Evolutionary conservation across 805 yeast species (phyloP), one percentile per base, ranked within the genome.

Genomic region (Cyberlindnera mycetangii): DNA sequence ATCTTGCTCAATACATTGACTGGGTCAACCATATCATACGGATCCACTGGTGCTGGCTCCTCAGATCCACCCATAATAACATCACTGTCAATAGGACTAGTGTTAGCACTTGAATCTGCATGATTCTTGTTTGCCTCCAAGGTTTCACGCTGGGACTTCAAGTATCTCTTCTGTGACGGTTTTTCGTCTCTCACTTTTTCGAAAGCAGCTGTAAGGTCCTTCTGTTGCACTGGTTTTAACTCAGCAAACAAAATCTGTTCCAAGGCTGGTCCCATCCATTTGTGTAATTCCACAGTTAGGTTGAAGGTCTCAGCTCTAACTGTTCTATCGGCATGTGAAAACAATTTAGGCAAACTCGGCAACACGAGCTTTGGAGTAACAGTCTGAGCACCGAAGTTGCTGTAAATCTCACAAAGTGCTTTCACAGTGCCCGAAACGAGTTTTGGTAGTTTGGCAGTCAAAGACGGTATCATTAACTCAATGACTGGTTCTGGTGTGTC

Each of bases 171-270:
- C 53, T 84, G 92, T 3, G 60, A 66, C 1, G 80, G 79, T 2
- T 58, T 55, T 15, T 60, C 66, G 35, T 57, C 67, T 40, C 66
- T 65, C 8, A 74, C 73, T 31, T 71, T 74, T 34, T 74, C 84
- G 61, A 92, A 88, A 20, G 79, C 81, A 28, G 79, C 78, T 7
- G 78, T 71, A 46, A 92, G 72, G 59, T 90, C 98, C 51, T 83
- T 85, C 64, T 88, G 92, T 63, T 92, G 98, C 17, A 89, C 88
- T 0, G 97, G 96, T 61, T 92, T 93, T 65, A 93, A 72, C 21
- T 79, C 80, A 3, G 83, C 76, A 44, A 88, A 76, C 32, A 89
- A 65, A 0, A 81, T 60, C 14, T 73, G 71, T 41, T 80, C 81
- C 32, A 88, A 66, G 12, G 67, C 59, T 21, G 60, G 56, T 2